Evolutionary conservation across 2,329 filamentous ascomycete genomes (phyloP).

Genomic region (Verticillium nonalfalfae): DNA sequence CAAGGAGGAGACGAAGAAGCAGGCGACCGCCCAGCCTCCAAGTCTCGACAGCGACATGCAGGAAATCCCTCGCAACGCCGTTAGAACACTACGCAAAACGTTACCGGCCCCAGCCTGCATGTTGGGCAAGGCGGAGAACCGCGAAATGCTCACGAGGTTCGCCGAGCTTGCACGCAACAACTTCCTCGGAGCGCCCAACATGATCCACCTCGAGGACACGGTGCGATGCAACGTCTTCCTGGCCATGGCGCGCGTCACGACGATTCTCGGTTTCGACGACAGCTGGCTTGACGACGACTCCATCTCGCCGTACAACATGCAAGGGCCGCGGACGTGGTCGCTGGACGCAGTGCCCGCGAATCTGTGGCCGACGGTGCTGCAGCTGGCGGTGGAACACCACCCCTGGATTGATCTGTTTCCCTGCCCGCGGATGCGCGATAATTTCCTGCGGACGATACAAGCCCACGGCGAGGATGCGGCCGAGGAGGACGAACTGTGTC

Average conservation of each 20-base stretch:
- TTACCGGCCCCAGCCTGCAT: background rate
- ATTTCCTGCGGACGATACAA: slow-evolving; percentile 13
- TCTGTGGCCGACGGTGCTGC: slow-evolving; percentile 20
- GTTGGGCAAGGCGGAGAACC: background rate
- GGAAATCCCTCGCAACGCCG: too few species aligned
- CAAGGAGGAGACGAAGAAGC: too few species aligned
- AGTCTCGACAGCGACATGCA: too few species aligned
- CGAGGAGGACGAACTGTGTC: slow-evolving; percentile 10
- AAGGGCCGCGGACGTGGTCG: background rate
- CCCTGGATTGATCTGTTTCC: slow-evolving; percentile 26
- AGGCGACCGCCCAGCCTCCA: too few species aligned
- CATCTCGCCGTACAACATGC: slow-evolving; percentile 12
- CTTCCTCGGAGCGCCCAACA: background rate
- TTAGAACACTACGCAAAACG: too few species aligned
- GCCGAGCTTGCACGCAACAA: slow-evolving; percentile 4
- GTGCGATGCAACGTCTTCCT: slow-evolving; percentile 12
- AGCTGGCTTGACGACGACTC: slow-evolving; percentile 11
- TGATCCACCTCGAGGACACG: slow-evolving; percentile 5
- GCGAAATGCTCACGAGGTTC: slow-evolving; percentile 1
- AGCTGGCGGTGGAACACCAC: slow-evolving; percentile 19
- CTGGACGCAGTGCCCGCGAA: slow-evolving; percentile 3
- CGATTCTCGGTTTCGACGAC: slow-evolving; percentile 5
- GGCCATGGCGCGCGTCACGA: slow-evolving; percentile 8
- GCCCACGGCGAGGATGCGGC: slow-evolving; percentile 4
- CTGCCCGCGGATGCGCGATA: slow-evolving; percentile 20